Base-by-base conservation (phyloP, 768 basidiomycete genomes). In the Tricholoma terreum region DNA sequence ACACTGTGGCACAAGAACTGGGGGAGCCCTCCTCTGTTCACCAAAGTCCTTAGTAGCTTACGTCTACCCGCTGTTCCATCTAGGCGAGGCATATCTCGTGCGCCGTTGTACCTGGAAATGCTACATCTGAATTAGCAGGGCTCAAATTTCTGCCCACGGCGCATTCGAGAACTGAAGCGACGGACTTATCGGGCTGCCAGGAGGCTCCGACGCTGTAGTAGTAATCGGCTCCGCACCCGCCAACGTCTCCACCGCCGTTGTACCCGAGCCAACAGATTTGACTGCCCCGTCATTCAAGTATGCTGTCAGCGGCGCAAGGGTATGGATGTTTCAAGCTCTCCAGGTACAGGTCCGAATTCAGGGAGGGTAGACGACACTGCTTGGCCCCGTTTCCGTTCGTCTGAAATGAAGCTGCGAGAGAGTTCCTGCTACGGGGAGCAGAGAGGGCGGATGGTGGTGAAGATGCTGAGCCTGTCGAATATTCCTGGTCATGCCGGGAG, bases 381-480 rank as follows among this genome's bases (percentile, higher is more conserved):
- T 1, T 59, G 66, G 52, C 55, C 59, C n/a, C 69, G 71, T 46
- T 68, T 71, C 22, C 81, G 77, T n/a, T 78, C 80, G 57, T 83
- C 80, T 0, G 80, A 80, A 0, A 82, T 1, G 81, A 78, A 54
- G 78, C 77, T 0, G 77, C 63, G 27, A 83, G 72, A 0, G 79
- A 79, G 21, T 71, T 70, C 6, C 69, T 71, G 24, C 73, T 72
- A 33, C 54, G 65, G 15, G 68, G 65, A 2, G 74, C 67, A 22
- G 81, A 81, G 52, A 73, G 72, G 1, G 73, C 76, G 35, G 83
- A 83, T 12, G 78, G 82, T 2, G 77, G 73, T 2, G 85, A 85
- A 2, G 84, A 85, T 55, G 67, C 75, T 4, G 87, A 88, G 51
- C 82, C 77, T 27, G 74, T 62, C 14, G 78, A 78, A 43, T 71